These are phyloP conservation scores for Maudiozyma barnettii DNA, from an alignment of 805 yeast genomes.

Conservation along the genomic window DNA sequence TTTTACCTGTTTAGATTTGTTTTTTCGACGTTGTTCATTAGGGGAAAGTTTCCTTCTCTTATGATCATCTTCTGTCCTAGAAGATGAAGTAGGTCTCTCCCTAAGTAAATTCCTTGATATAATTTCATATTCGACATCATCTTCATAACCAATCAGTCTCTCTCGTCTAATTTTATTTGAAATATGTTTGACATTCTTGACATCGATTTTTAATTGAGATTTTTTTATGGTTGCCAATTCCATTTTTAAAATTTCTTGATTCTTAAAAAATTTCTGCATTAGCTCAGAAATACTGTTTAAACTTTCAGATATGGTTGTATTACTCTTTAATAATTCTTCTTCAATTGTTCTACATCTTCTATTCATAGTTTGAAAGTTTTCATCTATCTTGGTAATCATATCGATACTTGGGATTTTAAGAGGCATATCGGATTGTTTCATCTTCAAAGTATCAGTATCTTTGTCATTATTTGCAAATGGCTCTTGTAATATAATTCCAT, in stretches of 20 bases:
- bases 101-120: not conserved
- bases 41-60: not conserved
- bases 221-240: conserved; percentile 2
- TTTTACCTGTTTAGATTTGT: no score
- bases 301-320: not conserved
- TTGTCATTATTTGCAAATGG: no score
- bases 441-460: no score
- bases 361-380: not conserved
- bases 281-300: not conserved
- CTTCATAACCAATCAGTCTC: not conserved
- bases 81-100: not conserved
- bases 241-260: conserved; percentile 24
- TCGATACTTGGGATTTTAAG: no score
- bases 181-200: conserved; percentile 2
- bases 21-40: not conserved
- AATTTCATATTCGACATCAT: not conserved
- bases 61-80: not conserved
- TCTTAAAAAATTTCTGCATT: conserved; percentile 12
- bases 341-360: not conserved
- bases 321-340: not conserved
- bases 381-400: no score
- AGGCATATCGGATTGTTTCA: no score
- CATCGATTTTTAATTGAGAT: conserved; percentile 4
- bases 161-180: not conserved
- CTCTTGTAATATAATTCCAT: no score